Evolutionary conservation across 169 alveolate genomes (phyloP).

Genomic region (Eimeria necatrix): DNA sequence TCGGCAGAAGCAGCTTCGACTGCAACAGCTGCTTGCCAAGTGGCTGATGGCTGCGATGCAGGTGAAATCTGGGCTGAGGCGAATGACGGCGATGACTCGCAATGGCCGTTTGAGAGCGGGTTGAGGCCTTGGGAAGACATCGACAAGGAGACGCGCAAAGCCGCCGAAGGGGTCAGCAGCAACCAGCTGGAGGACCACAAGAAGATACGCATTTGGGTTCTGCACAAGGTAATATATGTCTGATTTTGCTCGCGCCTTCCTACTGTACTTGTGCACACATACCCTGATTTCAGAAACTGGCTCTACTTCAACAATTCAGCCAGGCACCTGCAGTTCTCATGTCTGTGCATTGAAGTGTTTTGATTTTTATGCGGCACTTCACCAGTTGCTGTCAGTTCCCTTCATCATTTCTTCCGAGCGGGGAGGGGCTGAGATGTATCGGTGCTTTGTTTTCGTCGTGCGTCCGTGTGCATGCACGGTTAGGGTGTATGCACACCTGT

Average conservation of each 20-base stretch:
- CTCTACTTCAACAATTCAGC: too few species aligned
- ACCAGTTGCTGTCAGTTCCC: too few species aligned
- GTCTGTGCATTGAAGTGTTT: too few species aligned
- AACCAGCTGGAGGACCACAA: constrained; percentile 74
- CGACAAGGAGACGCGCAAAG: constrained; percentile 5
- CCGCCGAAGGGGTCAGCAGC: constrained; percentile 40
- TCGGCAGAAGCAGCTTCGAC: neutral
- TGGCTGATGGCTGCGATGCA: neutral
- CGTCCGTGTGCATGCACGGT: neutral
- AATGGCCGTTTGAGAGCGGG: constrained; percentile 53
- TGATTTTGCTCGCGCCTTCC: too few species aligned
- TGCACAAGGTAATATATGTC: constrained; percentile 24
- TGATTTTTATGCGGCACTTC: too few species aligned
- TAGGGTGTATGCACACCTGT: constrained; percentile 80
- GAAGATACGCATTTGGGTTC: constrained; percentile 73
- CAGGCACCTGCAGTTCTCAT: too few species aligned
- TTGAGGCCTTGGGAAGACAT: constrained; percentile 69
- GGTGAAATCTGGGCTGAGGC: neutral
- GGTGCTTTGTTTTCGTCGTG: neutral
- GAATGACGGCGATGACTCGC: neutral
- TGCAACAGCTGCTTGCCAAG: neutral
- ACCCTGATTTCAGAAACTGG: too few species aligned
- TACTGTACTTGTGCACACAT: too few species aligned
- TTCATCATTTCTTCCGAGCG: too few species aligned
- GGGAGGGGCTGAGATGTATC: too few species aligned